Conservation (phyloP, 2,329 filamentous ascomycete species). For the Fusarium sp. region DNA sequence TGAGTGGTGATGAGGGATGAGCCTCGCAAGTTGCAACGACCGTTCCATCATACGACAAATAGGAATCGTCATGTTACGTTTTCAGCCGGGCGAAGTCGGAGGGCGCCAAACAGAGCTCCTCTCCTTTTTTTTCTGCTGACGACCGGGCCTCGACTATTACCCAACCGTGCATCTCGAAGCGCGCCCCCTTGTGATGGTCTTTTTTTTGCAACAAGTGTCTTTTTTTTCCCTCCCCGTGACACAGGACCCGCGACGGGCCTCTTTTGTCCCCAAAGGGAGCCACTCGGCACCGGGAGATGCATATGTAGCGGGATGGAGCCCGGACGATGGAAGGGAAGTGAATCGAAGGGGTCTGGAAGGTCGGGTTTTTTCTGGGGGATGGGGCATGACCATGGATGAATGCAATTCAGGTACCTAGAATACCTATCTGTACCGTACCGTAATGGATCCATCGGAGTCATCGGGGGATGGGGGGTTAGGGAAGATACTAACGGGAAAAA, state of each 20-base stretch:
- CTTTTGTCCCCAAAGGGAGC: slow-evolving; percentile 11
- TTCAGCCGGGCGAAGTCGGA: slow-evolving; percentile 39
- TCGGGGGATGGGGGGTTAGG: slow-evolving; percentile 2
- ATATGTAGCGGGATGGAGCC: slow-evolving; percentile 31
- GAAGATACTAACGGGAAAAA: slow-evolving; percentile 12
- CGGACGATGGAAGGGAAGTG: slow-evolving; percentile 22
- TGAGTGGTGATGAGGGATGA: slow-evolving; percentile 19
- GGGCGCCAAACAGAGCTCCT: slow-evolving; percentile 7
- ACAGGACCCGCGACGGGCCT: slow-evolving; percentile 26
- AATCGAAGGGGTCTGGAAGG: slow-evolving; percentile 39
- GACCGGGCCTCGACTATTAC: slow-evolving; percentile 35
- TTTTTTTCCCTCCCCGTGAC: slow-evolving; percentile 37
- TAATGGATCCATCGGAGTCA: slow-evolving; percentile 13
- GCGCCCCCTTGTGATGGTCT: slow-evolving; percentile 23
- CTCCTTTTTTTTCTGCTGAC: slow-evolving; percentile 24
- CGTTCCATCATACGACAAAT: slow-evolving; percentile 40
- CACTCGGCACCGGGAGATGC: slow-evolving; percentile 31
- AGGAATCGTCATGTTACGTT: slow-evolving; percentile 36
- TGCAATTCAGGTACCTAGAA: background rate
- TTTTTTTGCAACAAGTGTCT: slow-evolving; percentile 24
- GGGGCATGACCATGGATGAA: background rate
- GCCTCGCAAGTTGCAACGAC: slow-evolving; percentile 24
- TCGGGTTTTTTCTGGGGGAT: slow-evolving; percentile 31
- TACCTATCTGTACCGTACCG: background rate
- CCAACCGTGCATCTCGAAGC: slow-evolving; percentile 33